Evolutionary conservation across 2,329 filamentous ascomycete species (phyloP).

Genomic region (Coleophoma crateriformis): DNA sequence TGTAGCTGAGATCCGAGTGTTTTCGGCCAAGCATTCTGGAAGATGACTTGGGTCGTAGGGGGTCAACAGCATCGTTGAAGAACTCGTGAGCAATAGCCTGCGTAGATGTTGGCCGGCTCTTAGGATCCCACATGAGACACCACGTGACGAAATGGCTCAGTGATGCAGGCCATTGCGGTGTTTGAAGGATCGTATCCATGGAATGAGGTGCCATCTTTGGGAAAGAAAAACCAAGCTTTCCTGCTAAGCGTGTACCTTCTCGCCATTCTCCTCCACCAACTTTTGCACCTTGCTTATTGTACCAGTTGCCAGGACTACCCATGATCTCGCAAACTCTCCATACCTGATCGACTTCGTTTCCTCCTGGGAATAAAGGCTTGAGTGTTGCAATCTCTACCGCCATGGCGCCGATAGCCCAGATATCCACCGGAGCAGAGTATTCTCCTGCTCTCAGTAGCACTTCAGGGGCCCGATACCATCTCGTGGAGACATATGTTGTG

Average conservation of each 20-base stretch:
- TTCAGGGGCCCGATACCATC: slow-evolving; percentile 93
- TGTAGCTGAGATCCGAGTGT: slow-evolving; percentile 73
- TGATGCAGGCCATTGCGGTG: slow-evolving; percentile 85
- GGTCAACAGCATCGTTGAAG: slow-evolving; percentile 88
- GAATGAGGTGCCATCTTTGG: slow-evolving; percentile 98
- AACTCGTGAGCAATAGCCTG: slow-evolving; percentile 96
- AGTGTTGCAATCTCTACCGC: slow-evolving; percentile 95
- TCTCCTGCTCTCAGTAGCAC: slow-evolving; percentile 90
- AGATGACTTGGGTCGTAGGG: slow-evolving; percentile 85
- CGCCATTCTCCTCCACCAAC: slow-evolving; percentile 97
- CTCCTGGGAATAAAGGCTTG: slow-evolving; percentile 93
- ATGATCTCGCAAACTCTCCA: slow-evolving; percentile 99
- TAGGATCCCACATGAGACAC: slow-evolving; percentile 99
- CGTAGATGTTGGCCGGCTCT: slow-evolving; percentile 80
- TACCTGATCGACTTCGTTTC: slow-evolving; percentile 97
- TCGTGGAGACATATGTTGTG: slow-evolving; percentile 95
- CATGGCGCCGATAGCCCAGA: slow-evolving; percentile 98
- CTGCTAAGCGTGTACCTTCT: slow-evolving; percentile 84
- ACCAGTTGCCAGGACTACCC: slow-evolving; percentile 98
- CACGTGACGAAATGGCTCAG: slow-evolving; percentile 93
- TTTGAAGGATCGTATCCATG: slow-evolving; percentile 87
- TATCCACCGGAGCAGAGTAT: slow-evolving; percentile 96
- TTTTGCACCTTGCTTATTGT: slow-evolving; percentile 79
- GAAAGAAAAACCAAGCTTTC: slow-evolving; percentile 97
- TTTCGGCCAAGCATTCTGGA: slow-evolving; percentile 83